A percentile compares a stretch with the other conserved stretches of the same genome.
phyloP scores from a whole-genome alignment of 208 protist species.

The Trypanosoma conorhini region DNA sequence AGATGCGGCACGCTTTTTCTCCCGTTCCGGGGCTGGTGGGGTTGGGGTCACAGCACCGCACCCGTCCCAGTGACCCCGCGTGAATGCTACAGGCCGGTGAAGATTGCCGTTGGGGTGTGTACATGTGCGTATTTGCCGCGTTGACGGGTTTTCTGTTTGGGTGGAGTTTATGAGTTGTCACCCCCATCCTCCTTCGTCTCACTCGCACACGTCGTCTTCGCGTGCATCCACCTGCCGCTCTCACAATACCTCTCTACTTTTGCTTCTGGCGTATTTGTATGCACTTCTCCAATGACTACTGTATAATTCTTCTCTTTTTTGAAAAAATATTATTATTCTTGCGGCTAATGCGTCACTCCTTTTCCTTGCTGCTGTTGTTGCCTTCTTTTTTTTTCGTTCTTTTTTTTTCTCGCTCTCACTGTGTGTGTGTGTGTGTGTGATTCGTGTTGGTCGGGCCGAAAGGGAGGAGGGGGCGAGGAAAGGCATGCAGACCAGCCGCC shows the following conservation, averaged over 20 bases:
- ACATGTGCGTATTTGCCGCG: background rate
- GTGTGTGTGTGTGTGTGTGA: background rate
- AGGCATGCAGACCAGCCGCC: constrained; percentile 4
- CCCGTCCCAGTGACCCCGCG: background rate
- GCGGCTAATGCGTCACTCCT: background rate
- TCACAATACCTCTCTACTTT: no score
- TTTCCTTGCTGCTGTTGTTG: background rate
- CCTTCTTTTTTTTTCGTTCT: background rate
- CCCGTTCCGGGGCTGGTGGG: background rate
- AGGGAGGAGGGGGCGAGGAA: background rate
- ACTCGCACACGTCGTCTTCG: background rate
- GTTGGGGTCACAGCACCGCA: background rate
- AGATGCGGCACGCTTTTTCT: constrained; percentile 4
- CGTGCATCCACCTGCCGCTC: no score
- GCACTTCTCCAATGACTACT: no score
- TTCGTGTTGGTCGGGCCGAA: background rate
- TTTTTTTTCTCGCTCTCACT: background rate
- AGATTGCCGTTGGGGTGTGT: background rate
- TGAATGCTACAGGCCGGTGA: background rate
- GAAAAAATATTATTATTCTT: background rate
- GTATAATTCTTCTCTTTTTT: no score
- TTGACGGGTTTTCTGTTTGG: background rate
- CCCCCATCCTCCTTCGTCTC: background rate
- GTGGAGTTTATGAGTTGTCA: background rate
- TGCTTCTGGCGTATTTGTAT: no score